Conservation (phyloP, 495 filamentous ascomycete species). For the Tricharina praecox region DNA sequence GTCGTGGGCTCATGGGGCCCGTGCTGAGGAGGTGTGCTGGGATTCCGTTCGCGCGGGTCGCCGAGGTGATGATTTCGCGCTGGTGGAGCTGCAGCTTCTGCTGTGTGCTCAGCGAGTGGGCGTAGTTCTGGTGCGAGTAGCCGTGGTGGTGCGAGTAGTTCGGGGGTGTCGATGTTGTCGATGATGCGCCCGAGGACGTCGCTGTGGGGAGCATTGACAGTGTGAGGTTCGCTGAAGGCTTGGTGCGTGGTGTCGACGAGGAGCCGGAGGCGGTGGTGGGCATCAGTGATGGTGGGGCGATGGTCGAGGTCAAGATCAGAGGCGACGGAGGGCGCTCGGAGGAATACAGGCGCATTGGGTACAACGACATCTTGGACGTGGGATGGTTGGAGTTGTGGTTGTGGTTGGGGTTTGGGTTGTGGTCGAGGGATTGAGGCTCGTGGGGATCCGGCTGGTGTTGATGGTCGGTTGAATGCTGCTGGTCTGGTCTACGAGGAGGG, state of each 20-base stretch:
- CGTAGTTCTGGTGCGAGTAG: conserved; percentile 25
- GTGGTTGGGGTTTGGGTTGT: not conserved
- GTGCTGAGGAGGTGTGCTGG: conserved; percentile 29
- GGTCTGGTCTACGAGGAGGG: not conserved
- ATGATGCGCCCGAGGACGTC: not conserved
- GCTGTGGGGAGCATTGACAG: conserved; percentile 15
- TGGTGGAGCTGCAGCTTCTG: conserved; percentile 41
- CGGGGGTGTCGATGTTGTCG: not conserved
- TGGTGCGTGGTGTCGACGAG: conserved; percentile 12
- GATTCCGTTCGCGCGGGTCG: conserved; percentile 31
- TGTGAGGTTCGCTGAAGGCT: conserved; percentile 12
- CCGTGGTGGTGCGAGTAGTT: conserved; percentile 8
- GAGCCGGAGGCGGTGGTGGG: conserved; percentile 20
- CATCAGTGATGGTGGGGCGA: conserved; percentile 21
- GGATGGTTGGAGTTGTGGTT: not conserved
- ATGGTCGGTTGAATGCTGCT: not conserved
- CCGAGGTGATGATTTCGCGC: conserved; percentile 42
- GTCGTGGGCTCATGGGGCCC: conserved; percentile 42
- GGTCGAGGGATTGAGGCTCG: not conserved
- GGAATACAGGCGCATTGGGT: conserved; percentile 3
- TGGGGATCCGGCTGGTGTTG: too few species aligned
- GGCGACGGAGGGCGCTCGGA: conserved; percentile 16
- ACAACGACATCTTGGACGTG: conserved; percentile 3
- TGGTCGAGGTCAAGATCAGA: conserved; percentile 14
- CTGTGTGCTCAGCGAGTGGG: conserved; percentile 22